These are phyloP conservation scores for Davidsoniella virescens DNA, from an alignment of 2,329 filamentous ascomycete species.

Conservation along the genomic window DNA sequence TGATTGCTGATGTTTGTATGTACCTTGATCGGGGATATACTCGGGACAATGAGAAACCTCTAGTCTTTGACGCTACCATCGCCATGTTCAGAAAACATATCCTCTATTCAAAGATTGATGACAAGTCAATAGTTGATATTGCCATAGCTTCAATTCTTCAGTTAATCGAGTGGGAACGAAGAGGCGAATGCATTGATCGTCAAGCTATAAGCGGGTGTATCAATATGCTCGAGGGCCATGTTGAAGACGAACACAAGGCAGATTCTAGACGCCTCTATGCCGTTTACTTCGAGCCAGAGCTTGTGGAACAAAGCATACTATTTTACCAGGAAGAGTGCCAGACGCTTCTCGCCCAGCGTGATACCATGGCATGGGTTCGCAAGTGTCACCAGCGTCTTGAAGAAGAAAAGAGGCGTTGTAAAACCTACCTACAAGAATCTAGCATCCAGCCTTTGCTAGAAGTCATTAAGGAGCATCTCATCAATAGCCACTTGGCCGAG, in stretches of 20 bases:
- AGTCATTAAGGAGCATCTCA: constrained; percentile 69
- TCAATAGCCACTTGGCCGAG: constrained; percentile 59
- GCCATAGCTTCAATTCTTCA: constrained; percentile 27
- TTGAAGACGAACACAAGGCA: constrained; percentile 63
- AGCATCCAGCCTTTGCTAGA: constrained; percentile 57
- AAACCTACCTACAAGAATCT: constrained; percentile 58
- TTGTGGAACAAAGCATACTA: constrained; percentile 48
- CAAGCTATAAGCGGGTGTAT: constrained; percentile 67
- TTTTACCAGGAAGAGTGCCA: constrained; percentile 70
- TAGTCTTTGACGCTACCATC: constrained; percentile 74
- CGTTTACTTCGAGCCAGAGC: constrained; percentile 64
- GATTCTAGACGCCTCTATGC: constrained; percentile 72
- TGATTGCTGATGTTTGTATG: constrained; percentile 94
- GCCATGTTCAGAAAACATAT: constrained; percentile 78
- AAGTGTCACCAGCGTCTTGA: constrained; percentile 56
- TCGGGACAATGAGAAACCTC: constrained; percentile 50
- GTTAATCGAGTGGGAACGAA: constrained; percentile 47
- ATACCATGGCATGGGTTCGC: constrained; percentile 68
- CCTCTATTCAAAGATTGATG: constrained; percentile 41
- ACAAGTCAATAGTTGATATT: constrained; percentile 49
- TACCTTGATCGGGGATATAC: constrained; percentile 85
- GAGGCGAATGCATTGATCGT: constrained; percentile 77
- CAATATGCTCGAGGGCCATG: constrained; percentile 78
- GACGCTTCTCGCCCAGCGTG: constrained; percentile 55
- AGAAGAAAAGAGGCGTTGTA: constrained; percentile 71